Conservation (phyloP, 352 stramenopile genomes). For the Pythium plurisporium region DNA sequence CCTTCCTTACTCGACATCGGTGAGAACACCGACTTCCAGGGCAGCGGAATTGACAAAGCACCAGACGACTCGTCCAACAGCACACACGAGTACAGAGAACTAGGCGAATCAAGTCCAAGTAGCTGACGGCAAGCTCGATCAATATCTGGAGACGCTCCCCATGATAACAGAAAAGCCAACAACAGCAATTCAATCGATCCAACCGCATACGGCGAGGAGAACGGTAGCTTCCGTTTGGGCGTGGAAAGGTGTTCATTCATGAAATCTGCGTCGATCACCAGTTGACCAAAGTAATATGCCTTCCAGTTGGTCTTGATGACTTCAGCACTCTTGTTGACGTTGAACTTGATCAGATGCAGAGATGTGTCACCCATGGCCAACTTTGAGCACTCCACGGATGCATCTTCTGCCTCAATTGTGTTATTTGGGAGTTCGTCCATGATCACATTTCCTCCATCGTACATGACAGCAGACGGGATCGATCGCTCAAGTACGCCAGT, state of each 20-base stretch:
- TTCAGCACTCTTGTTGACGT: constrained; percentile 56
- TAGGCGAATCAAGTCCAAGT: constrained; percentile 48
- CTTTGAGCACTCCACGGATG: constrained; percentile 45
- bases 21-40: constrained; percentile 36
- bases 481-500: constrained; percentile 73
- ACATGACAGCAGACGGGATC: constrained; percentile 48
- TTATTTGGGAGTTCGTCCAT: background rate
- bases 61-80: constrained; percentile 47
- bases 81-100: constrained; percentile 61
- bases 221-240: background rate
- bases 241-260: background rate
- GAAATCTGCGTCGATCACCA: background rate
- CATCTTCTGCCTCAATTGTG: background rate
- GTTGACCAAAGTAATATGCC: constrained; percentile 45
- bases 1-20: background rate
- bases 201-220: constrained; percentile 50
- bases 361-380: constrained; percentile 46
- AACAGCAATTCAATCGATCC: constrained; percentile 68
- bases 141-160: constrained; percentile 58
- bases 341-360: constrained; percentile 62
- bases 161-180: constrained; percentile 73
- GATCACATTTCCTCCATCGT: constrained; percentile 19
- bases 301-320: constrained; percentile 70
- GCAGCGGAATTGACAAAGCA: constrained; percentile 68
- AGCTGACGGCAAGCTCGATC: constrained; percentile 55